phyloP scores from a whole-genome alignment of 2,329 filamentous ascomycete genomes.

The Talaromyces sp. region DNA sequence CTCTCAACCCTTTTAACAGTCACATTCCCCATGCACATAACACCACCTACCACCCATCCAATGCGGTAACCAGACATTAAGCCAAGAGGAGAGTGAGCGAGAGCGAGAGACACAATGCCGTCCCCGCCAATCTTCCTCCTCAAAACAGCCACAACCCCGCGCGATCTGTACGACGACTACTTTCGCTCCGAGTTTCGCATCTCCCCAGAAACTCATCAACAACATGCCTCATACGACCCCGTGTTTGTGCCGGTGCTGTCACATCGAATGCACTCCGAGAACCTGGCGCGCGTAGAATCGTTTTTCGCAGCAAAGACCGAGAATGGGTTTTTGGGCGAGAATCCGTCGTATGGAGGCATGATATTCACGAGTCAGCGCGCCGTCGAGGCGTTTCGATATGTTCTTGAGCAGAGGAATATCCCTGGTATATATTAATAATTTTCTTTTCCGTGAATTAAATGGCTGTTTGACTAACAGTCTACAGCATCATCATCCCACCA shows the following conservation, averaged over 20 bases:
- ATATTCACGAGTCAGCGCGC: conserved; percentile 47
- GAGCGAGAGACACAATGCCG: background rate
- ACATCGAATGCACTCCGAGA: conserved; percentile 34
- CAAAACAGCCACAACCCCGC: conserved; percentile 41
- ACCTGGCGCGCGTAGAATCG: conserved; percentile 28
- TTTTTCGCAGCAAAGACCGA: conserved; percentile 25
- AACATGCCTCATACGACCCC: conserved; percentile 17
- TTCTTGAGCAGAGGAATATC: conserved; percentile 1
- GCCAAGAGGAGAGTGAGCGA: background rate
- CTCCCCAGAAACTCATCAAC: background rate
- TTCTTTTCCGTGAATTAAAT: too few relatives aligned
- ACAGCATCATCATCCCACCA: conserved; percentile 17
- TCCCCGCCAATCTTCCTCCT: conserved; percentile 40
- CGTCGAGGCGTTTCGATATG: conserved; percentile 36
- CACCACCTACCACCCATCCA: background rate
- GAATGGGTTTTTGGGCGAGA: conserved; percentile 14
- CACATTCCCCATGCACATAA: background rate
- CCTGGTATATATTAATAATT: too few relatives aligned
- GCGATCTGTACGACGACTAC: conserved; percentile 41
- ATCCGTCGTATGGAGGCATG: conserved; percentile 37
- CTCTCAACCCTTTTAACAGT: background rate
- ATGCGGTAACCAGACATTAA: background rate
- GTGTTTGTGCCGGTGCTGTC: conserved; percentile 43
- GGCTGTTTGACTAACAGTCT: background rate
- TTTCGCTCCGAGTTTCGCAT: conserved; percentile 22